Conservation (phyloP, 345 rosid genomes). For the Mangifera indica region DNA sequence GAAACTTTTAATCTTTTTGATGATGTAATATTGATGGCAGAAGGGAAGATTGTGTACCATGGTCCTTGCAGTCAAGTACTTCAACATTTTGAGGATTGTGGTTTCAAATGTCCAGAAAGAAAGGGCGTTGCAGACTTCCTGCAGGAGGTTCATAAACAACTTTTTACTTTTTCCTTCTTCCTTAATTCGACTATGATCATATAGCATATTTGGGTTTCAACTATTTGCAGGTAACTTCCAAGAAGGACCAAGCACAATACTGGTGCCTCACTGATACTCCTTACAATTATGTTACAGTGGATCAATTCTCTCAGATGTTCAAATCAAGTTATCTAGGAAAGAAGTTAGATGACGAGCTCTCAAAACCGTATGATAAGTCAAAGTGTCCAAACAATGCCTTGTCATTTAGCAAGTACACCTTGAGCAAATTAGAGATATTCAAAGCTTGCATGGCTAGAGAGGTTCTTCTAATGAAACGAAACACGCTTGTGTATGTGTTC, state of each 20-base stretch:
- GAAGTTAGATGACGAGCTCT: constrained; percentile 31
- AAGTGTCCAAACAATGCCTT: constrained; percentile 25
- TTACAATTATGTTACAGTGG: constrained; percentile 37
- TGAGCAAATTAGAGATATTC: constrained; percentile 39
- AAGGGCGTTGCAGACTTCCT: constrained; percentile 57
- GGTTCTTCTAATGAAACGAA: constrained; percentile 45
- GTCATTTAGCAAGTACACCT: constrained; percentile 33
- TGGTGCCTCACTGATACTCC: constrained; percentile 36
- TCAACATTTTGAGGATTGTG: constrained; percentile 49
- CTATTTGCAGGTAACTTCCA: constrained; percentile 41
- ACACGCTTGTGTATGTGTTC: constrained; percentile 41
- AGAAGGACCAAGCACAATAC: constrained; percentile 49
- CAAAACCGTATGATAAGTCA: constrained; percentile 28
- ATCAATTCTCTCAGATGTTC: constrained; percentile 32
- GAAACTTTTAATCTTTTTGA: constrained; percentile 61
- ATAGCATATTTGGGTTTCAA: not conserved
- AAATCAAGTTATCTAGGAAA: constrained; percentile 28
- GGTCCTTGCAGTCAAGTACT: constrained; percentile 42
- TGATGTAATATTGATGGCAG: constrained; percentile 53
- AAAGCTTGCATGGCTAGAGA: constrained; percentile 50
- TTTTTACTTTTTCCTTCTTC: not conserved
- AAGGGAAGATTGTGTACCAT: constrained; percentile 52
- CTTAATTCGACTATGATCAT: not conserved
- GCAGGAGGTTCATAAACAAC: constrained; percentile 37
- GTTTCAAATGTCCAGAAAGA: constrained; percentile 56